Conservation (phyloP, 345 rosid genomes). For the Noccaea bulbosa region DNA sequence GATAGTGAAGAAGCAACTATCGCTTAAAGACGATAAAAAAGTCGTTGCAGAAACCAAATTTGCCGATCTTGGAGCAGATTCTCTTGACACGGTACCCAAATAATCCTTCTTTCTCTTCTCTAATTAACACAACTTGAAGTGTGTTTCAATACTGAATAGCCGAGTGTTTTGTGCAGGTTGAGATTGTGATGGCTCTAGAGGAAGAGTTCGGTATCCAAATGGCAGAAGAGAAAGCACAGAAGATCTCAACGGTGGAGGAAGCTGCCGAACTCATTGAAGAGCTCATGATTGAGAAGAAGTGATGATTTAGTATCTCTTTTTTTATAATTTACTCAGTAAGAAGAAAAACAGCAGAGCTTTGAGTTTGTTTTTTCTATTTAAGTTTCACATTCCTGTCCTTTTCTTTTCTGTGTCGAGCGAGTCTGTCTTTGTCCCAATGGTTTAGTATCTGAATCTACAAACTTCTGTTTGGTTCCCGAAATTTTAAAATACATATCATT, state of each 20-base stretch:
- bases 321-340: background rate
- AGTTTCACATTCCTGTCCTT: slow-evolving; percentile 10
- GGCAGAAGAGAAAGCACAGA: slow-evolving; percentile 68
- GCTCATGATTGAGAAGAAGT: slow-evolving; percentile 51
- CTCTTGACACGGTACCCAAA: slow-evolving; percentile 66
- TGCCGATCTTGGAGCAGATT: slow-evolving; percentile 72
- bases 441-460: slow-evolving; percentile 29
- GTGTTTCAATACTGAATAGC: background rate
- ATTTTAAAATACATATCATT: slow-evolving; percentile 6
- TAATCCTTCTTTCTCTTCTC: background rate
- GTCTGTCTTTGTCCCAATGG: slow-evolving; percentile 23
- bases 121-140: background rate
- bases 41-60: slow-evolving; percentile 63
- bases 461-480: slow-evolving; percentile 5
- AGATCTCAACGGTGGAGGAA: slow-evolving; percentile 63
- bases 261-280: slow-evolving; percentile 72
- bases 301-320: slow-evolving; percentile 18
- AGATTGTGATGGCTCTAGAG: slow-evolving; percentile 79
- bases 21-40: slow-evolving; percentile 43
- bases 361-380: slow-evolving; percentile 29
- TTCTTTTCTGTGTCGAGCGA: slow-evolving; percentile 20
- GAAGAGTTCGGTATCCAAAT: slow-evolving; percentile 67
- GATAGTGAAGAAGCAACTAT: slow-evolving; percentile 71
- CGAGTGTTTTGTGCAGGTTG: slow-evolving; percentile 53
- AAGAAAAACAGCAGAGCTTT: background rate